These are phyloP conservation scores for Dothideomycetidae sp. DNA, from an alignment of 2,329 filamentous ascomycete species.

Conservation along the genomic window DNA sequence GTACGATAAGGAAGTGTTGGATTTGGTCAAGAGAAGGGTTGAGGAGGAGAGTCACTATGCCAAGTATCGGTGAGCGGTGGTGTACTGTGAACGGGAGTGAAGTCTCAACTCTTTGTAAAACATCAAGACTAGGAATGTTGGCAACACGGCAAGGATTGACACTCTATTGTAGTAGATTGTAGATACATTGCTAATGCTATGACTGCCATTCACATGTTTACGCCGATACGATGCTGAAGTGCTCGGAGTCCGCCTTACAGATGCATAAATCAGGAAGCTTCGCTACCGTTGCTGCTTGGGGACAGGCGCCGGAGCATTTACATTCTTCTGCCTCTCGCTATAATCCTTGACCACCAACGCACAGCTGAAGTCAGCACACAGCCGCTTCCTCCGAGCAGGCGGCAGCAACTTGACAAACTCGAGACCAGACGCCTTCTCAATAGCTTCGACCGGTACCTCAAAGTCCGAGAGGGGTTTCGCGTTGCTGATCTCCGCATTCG, in stretches of 20 bases:
- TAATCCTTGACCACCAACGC: conserved; percentile 73
- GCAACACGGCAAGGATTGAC: no score
- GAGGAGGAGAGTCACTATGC: conserved; percentile 42
- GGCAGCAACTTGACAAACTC: conserved; percentile 80
- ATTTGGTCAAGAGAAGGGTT: conserved; percentile 51
- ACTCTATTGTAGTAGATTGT: no score
- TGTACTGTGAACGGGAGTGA: no score
- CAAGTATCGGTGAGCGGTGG: conserved; percentile 3
- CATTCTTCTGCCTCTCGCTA: conserved; percentile 40
- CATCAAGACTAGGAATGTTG: no score
- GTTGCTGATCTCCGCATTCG: conserved; percentile 80
- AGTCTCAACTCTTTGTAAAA: no score
- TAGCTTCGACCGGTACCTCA: conserved; percentile 82
- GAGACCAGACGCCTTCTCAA: conserved; percentile 77
- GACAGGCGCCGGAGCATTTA: conserved; percentile 19
- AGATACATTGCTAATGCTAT: no score
- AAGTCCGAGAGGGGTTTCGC: conserved; percentile 79
- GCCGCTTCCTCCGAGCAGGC: conserved; percentile 52
- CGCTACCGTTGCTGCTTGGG: conserved; percentile 1
- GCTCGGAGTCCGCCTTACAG: no score
- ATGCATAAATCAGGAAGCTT: no score
- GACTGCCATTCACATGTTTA: no score
- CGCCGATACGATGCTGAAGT: no score
- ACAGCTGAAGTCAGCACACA: conserved; percentile 81
- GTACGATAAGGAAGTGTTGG: conserved; percentile 55